Evolutionary conservation across 768 basidiomycete genomes (phyloP).

Genomic region (Tulasnella sp.): DNA sequence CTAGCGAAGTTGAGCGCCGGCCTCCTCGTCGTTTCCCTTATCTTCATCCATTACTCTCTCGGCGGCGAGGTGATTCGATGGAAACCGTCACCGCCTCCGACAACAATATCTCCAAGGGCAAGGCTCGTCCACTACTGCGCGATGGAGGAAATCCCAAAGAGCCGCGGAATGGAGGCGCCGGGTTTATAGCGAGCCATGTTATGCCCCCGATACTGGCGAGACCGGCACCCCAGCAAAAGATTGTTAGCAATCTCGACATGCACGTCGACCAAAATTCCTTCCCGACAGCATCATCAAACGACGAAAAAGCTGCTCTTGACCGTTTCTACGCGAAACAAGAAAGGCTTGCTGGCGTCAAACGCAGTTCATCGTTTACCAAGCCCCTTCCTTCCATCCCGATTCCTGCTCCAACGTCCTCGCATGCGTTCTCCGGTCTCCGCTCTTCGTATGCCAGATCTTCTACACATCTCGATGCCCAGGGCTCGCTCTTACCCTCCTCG

Average conservation of each 20-base stretch:
- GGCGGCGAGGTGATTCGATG: neutral
- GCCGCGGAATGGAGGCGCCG: neutral
- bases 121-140: neutral
- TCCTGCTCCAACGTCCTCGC: neutral
- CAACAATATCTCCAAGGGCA: neutral
- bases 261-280: neutral
- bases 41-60: neutral
- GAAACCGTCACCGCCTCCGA: neutral
- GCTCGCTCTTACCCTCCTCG: neutral
- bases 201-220: neutral
- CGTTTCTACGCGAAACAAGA: neutral
- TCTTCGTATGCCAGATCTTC: neutral
- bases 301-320: neutral
- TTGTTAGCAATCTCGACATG: neutral
- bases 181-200: neutral
- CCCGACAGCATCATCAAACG: neutral
- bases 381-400: neutral
- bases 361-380: neutral
- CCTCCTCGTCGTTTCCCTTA: neutral
- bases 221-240: neutral
- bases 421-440: neutral
- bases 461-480: neutral
- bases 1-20: neutral
- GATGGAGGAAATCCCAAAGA: neutral
- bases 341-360: neutral